Conservation (phyloP, 495 filamentous ascomycete genomes). For the Podospora fimiseda region DNA sequence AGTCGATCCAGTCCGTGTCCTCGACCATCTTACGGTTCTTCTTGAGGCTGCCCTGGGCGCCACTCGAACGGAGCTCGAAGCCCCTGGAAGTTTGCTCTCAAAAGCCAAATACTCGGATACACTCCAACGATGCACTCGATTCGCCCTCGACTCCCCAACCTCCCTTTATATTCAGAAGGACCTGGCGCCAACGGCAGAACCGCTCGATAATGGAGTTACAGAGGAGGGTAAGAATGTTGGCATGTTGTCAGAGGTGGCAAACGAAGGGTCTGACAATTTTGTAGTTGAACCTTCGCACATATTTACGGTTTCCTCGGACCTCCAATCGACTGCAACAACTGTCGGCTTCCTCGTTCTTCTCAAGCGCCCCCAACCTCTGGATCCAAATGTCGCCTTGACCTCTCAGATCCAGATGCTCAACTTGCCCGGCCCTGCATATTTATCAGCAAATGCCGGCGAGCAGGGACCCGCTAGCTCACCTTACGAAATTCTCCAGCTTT, state of each 20-base stretch:
- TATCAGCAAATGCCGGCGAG: conserved; percentile 56
- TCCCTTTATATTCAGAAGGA: conserved; percentile 90
- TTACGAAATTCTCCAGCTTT: conserved; percentile 80
- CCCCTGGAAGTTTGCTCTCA: conserved; percentile 74
- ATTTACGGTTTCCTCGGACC: conserved; percentile 74
- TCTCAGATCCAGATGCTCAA: conserved; percentile 89
- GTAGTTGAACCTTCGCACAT: conserved; percentile 47
- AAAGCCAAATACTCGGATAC: conserved; percentile 65
- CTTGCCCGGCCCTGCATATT: conserved; percentile 68
- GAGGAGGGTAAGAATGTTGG: conserved; percentile 18
- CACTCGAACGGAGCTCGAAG: conserved; percentile 69
- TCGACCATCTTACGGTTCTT: conserved; percentile 74
- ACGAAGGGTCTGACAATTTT: background rate
- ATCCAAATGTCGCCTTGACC: conserved; percentile 67
- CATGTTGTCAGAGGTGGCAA: background rate
- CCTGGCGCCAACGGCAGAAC: conserved; percentile 39
- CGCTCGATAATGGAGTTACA: conserved; percentile 30
- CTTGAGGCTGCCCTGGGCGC: conserved; percentile 83
- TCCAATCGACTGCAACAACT: conserved; percentile 70
- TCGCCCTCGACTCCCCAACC: conserved; percentile 78
- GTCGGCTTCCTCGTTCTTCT: conserved; percentile 80
- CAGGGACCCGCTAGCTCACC: conserved; percentile 71
- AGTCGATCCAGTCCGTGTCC: conserved; percentile 48
- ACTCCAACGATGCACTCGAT: conserved; percentile 77
- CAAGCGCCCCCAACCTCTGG: conserved; percentile 81